phyloP scores from a whole-genome alignment of 2,329 filamentous ascomycete species.

The Diaporthe vexans region DNA sequence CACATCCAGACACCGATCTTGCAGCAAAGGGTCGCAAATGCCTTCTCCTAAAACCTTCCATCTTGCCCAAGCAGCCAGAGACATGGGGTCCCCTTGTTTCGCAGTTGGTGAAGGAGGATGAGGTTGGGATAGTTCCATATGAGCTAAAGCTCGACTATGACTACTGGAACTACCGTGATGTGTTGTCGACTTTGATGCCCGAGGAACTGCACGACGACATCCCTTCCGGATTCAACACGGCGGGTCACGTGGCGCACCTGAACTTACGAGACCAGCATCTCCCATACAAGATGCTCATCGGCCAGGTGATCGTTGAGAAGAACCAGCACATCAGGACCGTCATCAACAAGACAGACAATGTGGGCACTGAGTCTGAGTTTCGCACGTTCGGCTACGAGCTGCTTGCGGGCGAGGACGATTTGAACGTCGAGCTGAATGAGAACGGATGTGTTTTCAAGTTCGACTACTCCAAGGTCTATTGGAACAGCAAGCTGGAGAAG shows the following conservation, averaged over 20 bases:
- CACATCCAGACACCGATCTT: conserved; percentile 71
- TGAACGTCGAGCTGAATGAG: conserved; percentile 87
- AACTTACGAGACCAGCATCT: conserved; percentile 88
- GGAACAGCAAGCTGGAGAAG: conserved; percentile 92
- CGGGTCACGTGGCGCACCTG: conserved; percentile 92
- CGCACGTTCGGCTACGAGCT: conserved; percentile 95
- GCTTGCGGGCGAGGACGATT: conserved; percentile 82
- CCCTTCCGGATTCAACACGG: conserved; percentile 87
- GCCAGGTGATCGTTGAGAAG: conserved; percentile 89
- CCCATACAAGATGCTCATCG: conserved; percentile 89
- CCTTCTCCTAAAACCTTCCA: conserved; percentile 69
- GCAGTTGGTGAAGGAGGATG: conserved; percentile 76
- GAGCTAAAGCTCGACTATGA: conserved; percentile 84
- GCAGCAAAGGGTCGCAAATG: conserved; percentile 72
- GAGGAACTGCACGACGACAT: conserved; percentile 84
- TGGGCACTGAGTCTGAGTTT: conserved; percentile 87
- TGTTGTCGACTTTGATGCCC: conserved; percentile 85
- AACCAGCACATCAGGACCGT: conserved; percentile 86
- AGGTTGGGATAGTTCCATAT: conserved; percentile 81
- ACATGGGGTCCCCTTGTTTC: conserved; percentile 83
- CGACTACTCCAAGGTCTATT: conserved; percentile 97
- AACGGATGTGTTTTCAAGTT: conserved; percentile 90
- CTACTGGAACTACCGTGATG: conserved; percentile 89
- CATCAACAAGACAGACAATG: conserved; percentile 94
- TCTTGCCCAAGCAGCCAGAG: conserved; percentile 71